Evolutionary conservation across 2,329 filamentous ascomycete genomes (phyloP).

Genomic region (Xylariales sp.): DNA sequence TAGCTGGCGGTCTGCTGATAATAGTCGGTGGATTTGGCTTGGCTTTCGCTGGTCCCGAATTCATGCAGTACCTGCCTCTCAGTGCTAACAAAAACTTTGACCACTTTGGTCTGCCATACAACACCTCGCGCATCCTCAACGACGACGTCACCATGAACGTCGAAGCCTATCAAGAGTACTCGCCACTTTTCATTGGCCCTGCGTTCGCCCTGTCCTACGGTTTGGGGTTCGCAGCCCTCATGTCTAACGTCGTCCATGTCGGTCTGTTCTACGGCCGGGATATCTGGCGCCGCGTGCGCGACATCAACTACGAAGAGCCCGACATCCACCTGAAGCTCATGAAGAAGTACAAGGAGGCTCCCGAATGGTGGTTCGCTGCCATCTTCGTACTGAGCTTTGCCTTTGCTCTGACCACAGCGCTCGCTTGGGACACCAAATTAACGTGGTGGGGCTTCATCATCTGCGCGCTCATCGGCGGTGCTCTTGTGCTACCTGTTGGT

Average conservation of each 20-base stretch:
- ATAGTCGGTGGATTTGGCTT: slow-evolving; percentile 37
- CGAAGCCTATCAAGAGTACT: slow-evolving; percentile 38
- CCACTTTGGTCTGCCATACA: slow-evolving; percentile 40
- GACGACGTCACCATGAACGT: slow-evolving; percentile 37
- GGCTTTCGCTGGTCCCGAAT: slow-evolving; percentile 43
- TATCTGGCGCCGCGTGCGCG: slow-evolving; percentile 34
- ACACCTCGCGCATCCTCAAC: slow-evolving; percentile 41
- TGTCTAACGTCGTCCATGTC: slow-evolving; percentile 48
- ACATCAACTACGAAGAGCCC: slow-evolving; percentile 32
- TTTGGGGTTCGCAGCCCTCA: slow-evolving; percentile 53
- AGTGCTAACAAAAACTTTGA: slow-evolving; percentile 48
- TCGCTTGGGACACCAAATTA: slow-evolving; percentile 34
- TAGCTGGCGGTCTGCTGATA: slow-evolving; percentile 46
- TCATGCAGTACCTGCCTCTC: slow-evolving; percentile 37
- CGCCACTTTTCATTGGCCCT: slow-evolving; percentile 47
- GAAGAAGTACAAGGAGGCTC: slow-evolving; percentile 49
- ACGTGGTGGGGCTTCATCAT: slow-evolving; percentile 39
- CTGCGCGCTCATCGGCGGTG: slow-evolving; percentile 31
- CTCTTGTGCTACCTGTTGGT: slow-evolving; percentile 37
- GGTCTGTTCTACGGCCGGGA: slow-evolving; percentile 48
- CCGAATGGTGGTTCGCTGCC: slow-evolving; percentile 52
- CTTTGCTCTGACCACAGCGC: slow-evolving; percentile 34
- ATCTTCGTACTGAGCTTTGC: slow-evolving; percentile 46
- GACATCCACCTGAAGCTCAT: slow-evolving; percentile 53
- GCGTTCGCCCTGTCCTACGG: slow-evolving; percentile 53